These are phyloP conservation scores for Tricholoma furcatifolium DNA, from an alignment of 768 basidiomycete genomes.

Conservation along the genomic window DNA sequence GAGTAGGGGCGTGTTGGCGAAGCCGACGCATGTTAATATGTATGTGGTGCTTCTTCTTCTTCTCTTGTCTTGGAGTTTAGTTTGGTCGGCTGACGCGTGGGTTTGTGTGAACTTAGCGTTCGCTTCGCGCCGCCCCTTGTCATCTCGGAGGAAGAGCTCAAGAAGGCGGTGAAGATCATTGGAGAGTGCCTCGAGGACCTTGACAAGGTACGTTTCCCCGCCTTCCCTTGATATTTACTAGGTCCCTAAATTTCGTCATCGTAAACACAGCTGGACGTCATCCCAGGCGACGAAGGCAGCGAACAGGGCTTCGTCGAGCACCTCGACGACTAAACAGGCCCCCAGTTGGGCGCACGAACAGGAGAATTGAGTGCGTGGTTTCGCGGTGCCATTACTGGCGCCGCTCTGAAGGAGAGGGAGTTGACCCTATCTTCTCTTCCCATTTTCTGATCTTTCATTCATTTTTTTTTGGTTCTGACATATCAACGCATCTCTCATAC, in stretches of 20 bases:
- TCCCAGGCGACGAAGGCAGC: slow-evolving; percentile 62
- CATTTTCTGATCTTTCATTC: no score
- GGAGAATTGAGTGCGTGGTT: no score
- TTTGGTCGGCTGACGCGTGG: neutral
- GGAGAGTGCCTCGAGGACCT: slow-evolving; percentile 76
- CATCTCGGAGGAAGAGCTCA: slow-evolving; percentile 84
- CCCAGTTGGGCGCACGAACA: neutral
- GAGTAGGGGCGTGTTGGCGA: slow-evolving; percentile 88
- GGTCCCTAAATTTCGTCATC: neutral
- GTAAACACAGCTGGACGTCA: slow-evolving; percentile 35
- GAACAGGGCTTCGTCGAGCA: slow-evolving; percentile 52
- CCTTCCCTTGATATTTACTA: neutral
- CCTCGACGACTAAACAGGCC: slow-evolving; percentile 5
- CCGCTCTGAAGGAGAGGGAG: no score
- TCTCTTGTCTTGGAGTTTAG: neutral
- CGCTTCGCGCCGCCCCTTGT: slow-evolving; percentile 96
- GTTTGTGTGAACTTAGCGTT: slow-evolving; percentile 50
- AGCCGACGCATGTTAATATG: slow-evolving; percentile 96
- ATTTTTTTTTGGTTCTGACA: no score
- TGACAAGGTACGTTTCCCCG: slow-evolving; percentile 55
- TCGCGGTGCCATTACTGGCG: no score
- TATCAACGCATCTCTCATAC: no score
- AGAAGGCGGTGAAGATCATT: slow-evolving; percentile 73
- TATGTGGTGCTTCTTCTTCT: slow-evolving; percentile 36
- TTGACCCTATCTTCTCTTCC: no score